Base-by-base conservation (phyloP, 331 rosid genomes). In the Prunus yedoensis region DNA sequence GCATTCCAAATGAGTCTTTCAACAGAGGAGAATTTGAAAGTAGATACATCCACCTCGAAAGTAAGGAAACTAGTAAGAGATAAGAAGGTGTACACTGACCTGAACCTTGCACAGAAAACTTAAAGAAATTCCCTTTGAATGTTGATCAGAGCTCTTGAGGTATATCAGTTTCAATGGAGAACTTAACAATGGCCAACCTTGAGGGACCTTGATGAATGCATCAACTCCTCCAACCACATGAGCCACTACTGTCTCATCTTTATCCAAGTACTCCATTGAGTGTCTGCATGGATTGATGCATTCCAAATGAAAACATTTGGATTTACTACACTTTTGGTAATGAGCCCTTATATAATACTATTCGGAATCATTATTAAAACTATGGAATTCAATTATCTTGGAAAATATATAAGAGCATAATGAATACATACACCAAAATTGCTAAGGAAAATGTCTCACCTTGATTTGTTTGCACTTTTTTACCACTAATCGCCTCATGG, bases 201-300 rank as follows among this genome's bases (percentile, higher is more conserved):
- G 86, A 73, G 96, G 79, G 23, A 90, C 80, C 89, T 83, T 86
- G 74, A 94, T 86, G 76, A 73, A 75, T 65, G 90, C 93, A 81
- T 83, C 97, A 69, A 89, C 78, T 69, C 89, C 93, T 58, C 90
- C 87, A 62, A 79, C 82, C 81, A 91, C 65, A 77, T 83, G 89
- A 89, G 88, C 93, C n/a, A 89, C 83, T 68, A 92, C 83, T 62
- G 73, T 89, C 84, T 88, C 91, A 47, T 91, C 93, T 86, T 71
- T 78, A 56, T 88, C 93, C 80, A 83, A 67, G 87, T 89, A 89
- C 66, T 86, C 87, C 81, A 92, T 74, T 5, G 80, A 81, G 74
- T 78, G 84, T 78, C 99, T 90, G 89, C 78, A 85, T 61, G 41
- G 54, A 77, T 76, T 68, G 20, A 18, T 57, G 67, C 41, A 35